Evolutionary conservation across 164 flowering plant genomes (phyloP), one percentile per base, ranked within the genome.

Genomic region (Chimonanthus praecox): DNA sequence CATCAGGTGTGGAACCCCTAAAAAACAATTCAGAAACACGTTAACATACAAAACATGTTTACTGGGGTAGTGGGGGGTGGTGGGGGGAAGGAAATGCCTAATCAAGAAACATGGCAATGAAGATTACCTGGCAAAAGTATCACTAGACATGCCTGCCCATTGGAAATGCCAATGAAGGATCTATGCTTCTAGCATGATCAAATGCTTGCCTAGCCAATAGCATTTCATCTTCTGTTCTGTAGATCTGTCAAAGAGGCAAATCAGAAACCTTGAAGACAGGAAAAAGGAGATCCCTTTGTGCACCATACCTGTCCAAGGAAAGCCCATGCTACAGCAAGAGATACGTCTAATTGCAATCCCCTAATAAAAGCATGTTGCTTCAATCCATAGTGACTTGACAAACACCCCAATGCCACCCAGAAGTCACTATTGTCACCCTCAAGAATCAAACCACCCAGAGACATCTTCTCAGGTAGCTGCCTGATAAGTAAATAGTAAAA

Each of bases 81-180:
- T 33, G 33, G 33, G 33, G 33, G 33, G 48, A 68, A 33, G 47
- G 33, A 70, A 45, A 60, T 64, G 4, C 6, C 45, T 16, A 7
- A 43, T 75, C 63, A 15, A 33, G 45, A 46, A 33, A 76, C 47
- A 76, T 66, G 21, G 68, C 16, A 54, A 73, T 2, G 65, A 71
- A 15, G 45, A 76, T 44, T 78, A 93, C 99, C 97, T 83, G 76
- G 80, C 70, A 78, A 74, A 66, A 67, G 75, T 71, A 85, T 89
- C 91, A 64, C 88, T 87, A 67, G 98, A 85, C 97, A 94, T 92
- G 84, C 96, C 93, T 11, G 99, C 99, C 99, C 99, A 93, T 71
- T 71, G 99, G 98, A 73, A 95, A 82, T 67, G 99, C 88, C 80
- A 95, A 92, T 46, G 90, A 88, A 79, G 99, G 99, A 85, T 95